Percentiles rank a stretch among this genome's conserved stretches.
Evolutionary conservation across 768 basidiomycete genomes (phyloP).

Genomic region (Xerocomellus amylosporus): DNA sequence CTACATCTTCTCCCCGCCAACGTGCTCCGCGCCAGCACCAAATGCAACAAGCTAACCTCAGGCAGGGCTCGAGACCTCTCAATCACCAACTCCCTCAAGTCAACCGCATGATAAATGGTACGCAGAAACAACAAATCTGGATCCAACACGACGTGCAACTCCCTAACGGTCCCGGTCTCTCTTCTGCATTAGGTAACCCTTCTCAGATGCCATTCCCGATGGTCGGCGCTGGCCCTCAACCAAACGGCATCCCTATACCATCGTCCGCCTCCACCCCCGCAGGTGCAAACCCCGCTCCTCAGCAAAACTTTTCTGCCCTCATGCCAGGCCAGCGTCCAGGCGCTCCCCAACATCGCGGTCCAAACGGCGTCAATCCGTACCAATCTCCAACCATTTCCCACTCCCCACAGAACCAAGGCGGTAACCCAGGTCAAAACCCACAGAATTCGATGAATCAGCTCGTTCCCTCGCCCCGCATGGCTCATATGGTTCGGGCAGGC

Average conservation of each 20-base stretch:
- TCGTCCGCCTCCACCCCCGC: constrained; percentile 24
- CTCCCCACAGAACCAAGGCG: constrained; percentile 49
- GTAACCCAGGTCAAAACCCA: constrained; percentile 30
- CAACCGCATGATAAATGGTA: constrained; percentile 35
- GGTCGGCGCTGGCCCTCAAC: constrained; percentile 36
- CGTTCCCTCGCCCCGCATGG: constrained; percentile 52
- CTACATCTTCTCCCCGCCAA: constrained; percentile 12
- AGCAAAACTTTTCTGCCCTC: constrained; percentile 34
- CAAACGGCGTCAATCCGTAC: constrained; percentile 50
- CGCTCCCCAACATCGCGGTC: constrained; percentile 40
- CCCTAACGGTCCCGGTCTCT: constrained; percentile 29
- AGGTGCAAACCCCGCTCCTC: constrained; percentile 31
- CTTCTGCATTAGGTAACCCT: constrained; percentile 18
- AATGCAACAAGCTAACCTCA: constrained; percentile 31
- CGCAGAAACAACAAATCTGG: constrained; percentile 20
- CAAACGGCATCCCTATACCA: constrained; percentile 44
- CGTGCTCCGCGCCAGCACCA: constrained; percentile 34
- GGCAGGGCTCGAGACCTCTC: constrained; percentile 30
- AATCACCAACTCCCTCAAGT: constrained; percentile 29
- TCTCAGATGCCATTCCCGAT: constrained; percentile 25
- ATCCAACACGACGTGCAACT: constrained; percentile 17
- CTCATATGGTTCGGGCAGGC: constrained; percentile 43
- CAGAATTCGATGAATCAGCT: constrained; percentile 47
- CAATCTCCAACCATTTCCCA: constrained; percentile 65
- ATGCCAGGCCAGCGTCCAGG: constrained; percentile 34